These are phyloP conservation scores for Aspergillus sclerotialis DNA, from an alignment of 2,329 filamentous ascomycete species.

Conservation along the genomic window DNA sequence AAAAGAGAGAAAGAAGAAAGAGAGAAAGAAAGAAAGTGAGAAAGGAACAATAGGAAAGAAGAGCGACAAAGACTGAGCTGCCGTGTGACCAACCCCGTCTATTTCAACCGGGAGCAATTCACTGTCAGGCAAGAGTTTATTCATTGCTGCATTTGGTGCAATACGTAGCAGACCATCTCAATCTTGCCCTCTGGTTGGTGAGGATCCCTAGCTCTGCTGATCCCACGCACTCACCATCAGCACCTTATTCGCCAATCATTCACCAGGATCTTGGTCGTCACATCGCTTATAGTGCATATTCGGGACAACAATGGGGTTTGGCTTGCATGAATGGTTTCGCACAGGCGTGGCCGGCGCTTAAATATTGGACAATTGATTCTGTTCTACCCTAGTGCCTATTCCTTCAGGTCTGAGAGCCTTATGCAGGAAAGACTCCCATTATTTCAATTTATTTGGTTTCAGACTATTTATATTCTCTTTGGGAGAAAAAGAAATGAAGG, in stretches of 20 bases:
- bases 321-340: neutral
- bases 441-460: neutral
- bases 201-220: too few relatives aligned
- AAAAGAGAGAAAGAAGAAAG: slow-evolving; percentile 1
- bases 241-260: neutral
- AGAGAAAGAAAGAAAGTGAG: slow-evolving; percentile 2
- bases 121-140: too few relatives aligned
- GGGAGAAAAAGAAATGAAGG: neutral
- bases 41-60: slow-evolving; percentile 1
- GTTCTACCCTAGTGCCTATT: too few relatives aligned
- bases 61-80: neutral
- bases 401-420: too few relatives aligned
- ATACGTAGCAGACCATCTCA: too few relatives aligned
- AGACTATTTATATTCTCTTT: neutral
- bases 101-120: too few relatives aligned
- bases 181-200: too few relatives aligned
- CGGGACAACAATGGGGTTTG: neutral
- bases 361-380: slow-evolving; percentile 1
- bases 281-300: neutral
- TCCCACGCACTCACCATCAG: too few relatives aligned
- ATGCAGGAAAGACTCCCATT: too few relatives aligned
- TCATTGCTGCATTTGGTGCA: too few relatives aligned
- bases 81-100: slow-evolving; percentile 4
- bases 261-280: neutral
- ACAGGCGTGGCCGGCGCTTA: neutral